A percentile compares a stretch with the other conserved stretches of the same genome.
These are phyloP conservation scores for Astrothelium subdiscretum DNA, from an alignment of 495 filamentous ascomycete genomes.

Conservation along the genomic window DNA sequence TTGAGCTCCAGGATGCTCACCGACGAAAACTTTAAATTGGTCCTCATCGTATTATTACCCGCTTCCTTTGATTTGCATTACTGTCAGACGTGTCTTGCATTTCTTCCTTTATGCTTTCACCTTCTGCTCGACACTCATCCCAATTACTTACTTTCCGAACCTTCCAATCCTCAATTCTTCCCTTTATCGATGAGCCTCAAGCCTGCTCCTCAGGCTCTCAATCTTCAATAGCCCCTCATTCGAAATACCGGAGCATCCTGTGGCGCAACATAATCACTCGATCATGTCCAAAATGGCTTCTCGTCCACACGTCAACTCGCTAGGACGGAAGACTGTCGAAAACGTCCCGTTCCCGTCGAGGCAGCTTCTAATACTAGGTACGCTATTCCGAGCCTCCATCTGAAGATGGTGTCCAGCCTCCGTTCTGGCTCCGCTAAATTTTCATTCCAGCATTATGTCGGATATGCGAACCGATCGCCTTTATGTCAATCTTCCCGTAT, in stretches of 20 bases:
- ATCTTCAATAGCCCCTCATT: not conserved
- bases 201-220: not conserved
- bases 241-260: not conserved
- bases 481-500: constrained; percentile 99
- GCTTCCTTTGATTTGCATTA: not conserved
- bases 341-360: not conserved
- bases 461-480: constrained; percentile 97
- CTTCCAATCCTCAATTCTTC: not conserved
- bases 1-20: not conserved
- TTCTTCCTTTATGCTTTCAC: not conserved
- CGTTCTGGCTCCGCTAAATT: not conserved
- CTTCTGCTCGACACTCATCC: not conserved
- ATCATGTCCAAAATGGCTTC: not conserved
- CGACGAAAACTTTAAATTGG: not conserved
- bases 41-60: not conserved
- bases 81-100: not conserved
- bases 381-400: not conserved
- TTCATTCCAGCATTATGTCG: constrained; percentile 61
- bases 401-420: not conserved
- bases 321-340: not conserved
- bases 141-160: not conserved
- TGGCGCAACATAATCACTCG: not conserved
- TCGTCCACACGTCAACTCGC: not conserved
- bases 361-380: constrained; percentile 21
- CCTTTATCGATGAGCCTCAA: not conserved